A percentile compares a stretch with the other conserved stretches of the same genome.
Conservation (phyloP, 2,329 filamentous ascomycete species). For the Fusarium longipes region DNA sequence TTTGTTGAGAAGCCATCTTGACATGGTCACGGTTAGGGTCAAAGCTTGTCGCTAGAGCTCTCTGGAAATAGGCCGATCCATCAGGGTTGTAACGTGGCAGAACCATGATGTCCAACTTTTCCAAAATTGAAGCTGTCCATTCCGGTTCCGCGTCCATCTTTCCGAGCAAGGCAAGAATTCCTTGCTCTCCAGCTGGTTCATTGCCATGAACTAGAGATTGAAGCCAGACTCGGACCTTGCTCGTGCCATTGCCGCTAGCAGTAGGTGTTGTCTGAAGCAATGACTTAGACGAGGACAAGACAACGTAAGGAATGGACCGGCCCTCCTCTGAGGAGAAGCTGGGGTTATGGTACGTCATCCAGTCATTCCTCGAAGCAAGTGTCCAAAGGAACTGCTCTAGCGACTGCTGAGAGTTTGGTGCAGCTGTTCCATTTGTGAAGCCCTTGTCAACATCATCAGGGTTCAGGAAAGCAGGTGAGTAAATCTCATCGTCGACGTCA, state of each 20-base stretch:
- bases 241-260: conserved; percentile 1
- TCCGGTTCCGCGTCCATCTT: conserved; percentile 46
- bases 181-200: conserved; percentile 49
- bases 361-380: conserved; percentile 13
- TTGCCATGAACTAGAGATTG: conserved; percentile 50
- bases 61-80: conserved; percentile 50
- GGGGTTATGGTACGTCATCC: conserved; percentile 33
- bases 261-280: not conserved
- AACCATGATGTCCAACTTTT: conserved; percentile 47
- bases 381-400: conserved; percentile 19
- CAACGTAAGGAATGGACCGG: conserved; percentile 32
- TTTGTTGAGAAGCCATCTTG: conserved; percentile 49
- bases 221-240: conserved; percentile 49
- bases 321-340: conserved; percentile 31
- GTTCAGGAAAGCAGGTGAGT: conserved; percentile 28
- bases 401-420: conserved; percentile 15
- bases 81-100: conserved; percentile 51
- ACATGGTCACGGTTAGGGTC: conserved; percentile 51
- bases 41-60: conserved; percentile 44
- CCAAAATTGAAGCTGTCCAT: conserved; percentile 45
- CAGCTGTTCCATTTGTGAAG: conserved; percentile 26
- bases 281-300: conserved; percentile 1
- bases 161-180: conserved; percentile 45
- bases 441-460: not conserved
- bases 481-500: conserved; percentile 19